Conservation (phyloP, 345 rosid species). For the Brassica napus region Da-Ae NC_063452.1:29875501-29876000, state of each 20-base stretch:
- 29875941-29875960: slow-evolving; percentile 6
- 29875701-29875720: slow-evolving; percentile 78
- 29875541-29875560: slow-evolving; percentile 89
- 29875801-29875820: slow-evolving; percentile 36
- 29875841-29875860: slow-evolving; percentile 35
- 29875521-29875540: slow-evolving; percentile 53
- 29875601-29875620: slow-evolving; percentile 92
- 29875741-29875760: slow-evolving; percentile 40
- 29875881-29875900: background rate
- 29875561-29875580: slow-evolving; percentile 58
- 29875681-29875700: slow-evolving; percentile 75
- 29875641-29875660: slow-evolving; percentile 34
- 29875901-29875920: background rate
- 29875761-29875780: slow-evolving; percentile 48
- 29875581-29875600: slow-evolving; percentile 85
- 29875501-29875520: slow-evolving; percentile 33
- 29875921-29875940: slow-evolving; percentile 6
- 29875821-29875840: slow-evolving; percentile 23
- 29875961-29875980: slow-evolving; percentile 25
- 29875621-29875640: slow-evolving; percentile 50
- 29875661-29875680: slow-evolving; percentile 57
- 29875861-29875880: slow-evolving; percentile 34
- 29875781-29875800: slow-evolving; percentile 32
- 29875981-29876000: slow-evolving; percentile 26
- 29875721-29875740: slow-evolving; percentile 51